These are phyloP conservation scores for Eutrema heterophyllum DNA, from an alignment of 345 rosid species.

Conservation along the genomic window DNA sequence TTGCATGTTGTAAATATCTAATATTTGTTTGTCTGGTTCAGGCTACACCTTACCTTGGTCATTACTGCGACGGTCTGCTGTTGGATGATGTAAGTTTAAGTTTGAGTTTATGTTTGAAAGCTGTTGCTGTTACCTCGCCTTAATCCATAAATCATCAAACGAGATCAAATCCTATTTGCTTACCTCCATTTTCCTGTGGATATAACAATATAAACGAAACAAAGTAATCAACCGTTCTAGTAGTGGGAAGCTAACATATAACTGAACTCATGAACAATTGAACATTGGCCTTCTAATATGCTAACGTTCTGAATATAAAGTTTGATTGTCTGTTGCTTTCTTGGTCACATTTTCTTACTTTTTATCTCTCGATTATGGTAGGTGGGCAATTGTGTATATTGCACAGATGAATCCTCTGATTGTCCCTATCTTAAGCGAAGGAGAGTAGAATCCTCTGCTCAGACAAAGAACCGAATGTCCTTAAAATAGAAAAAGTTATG, in stretches of 20 bases:
- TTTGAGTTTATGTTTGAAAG: slow-evolving; percentile 35
- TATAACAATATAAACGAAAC: neutral
- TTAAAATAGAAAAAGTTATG: slow-evolving; percentile 24
- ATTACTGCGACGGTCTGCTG: slow-evolving; percentile 90
- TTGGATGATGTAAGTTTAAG: slow-evolving; percentile 86
- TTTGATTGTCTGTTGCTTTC: neutral
- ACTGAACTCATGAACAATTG: neutral
- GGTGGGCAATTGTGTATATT: slow-evolving; percentile 99
- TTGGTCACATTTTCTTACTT: neutral
- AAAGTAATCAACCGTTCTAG: neutral
- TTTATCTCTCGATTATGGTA: slow-evolving; percentile 25
- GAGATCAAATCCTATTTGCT: neutral
- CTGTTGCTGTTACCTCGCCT: neutral
- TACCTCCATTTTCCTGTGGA: neutral
- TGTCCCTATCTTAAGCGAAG: slow-evolving; percentile 82
- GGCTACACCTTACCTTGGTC: slow-evolving; percentile 85
- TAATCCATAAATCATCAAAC: neutral
- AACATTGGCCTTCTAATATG: neutral
- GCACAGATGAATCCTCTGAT: slow-evolving; percentile 98
- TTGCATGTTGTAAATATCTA: neutral
- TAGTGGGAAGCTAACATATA: neutral
- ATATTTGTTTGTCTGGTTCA: slow-evolving; percentile 33
- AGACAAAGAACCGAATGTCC: slow-evolving; percentile 2
- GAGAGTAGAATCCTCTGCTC: slow-evolving; percentile 49
- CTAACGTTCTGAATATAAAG: neutral